Evolutionary conservation across 352 stramenopile species (phyloP), one percentile per base, ranked within the genome.

Genomic region (Globisporangium carolinianum): DNA sequence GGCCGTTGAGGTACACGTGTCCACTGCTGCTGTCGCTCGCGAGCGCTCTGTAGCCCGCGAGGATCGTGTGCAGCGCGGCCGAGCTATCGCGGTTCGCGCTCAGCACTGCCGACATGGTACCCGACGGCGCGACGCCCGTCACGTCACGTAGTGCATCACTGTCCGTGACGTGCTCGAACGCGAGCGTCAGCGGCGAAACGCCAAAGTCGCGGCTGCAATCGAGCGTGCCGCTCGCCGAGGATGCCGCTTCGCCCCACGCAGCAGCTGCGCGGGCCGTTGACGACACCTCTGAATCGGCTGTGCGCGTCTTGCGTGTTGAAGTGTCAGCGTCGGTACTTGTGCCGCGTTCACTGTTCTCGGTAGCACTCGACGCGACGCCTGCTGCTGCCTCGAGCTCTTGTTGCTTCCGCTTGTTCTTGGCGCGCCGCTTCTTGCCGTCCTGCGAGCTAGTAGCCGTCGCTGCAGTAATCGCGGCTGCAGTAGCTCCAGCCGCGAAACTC

Each of bases 11-110:
- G 14, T 75, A 55, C 14, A 91, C 66, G 1, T 84, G 47, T 6
- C 84, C 83, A 7, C 24, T 32, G 2, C 24, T 32, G 24, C 39
- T 53, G 46, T 79, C 65, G 15, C 63, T 69, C 17, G 86, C 88
- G 32, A 72, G 72, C 18, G 66, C 83, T 64, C 97, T 96, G 53
- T 89, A 71, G 15, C 91, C 66, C 5, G 89, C 82, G 49, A 98
- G 86, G 2, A 57, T 57, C 14, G 45, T 32, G 38, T 61, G 49
- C 17, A 65, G 38, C 18, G 49, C 94, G 4, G 86, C 93, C 61
- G 97, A 95, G 0, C 89, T 84, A 17, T 76, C 73, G 47, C 77
- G 75, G n/a, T 55, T 64, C 9, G 67, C 71, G 35, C 76, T 76
- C 53, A 85, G 73, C 35, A 86, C 53, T 9, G 72, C 73, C 2